A percentile compares a stretch with the other conserved stretches of the same genome.
Evolutionary conservation across 139 green algal species (phyloP).

Genomic region (Diplosphaera chodatii): DNA sequence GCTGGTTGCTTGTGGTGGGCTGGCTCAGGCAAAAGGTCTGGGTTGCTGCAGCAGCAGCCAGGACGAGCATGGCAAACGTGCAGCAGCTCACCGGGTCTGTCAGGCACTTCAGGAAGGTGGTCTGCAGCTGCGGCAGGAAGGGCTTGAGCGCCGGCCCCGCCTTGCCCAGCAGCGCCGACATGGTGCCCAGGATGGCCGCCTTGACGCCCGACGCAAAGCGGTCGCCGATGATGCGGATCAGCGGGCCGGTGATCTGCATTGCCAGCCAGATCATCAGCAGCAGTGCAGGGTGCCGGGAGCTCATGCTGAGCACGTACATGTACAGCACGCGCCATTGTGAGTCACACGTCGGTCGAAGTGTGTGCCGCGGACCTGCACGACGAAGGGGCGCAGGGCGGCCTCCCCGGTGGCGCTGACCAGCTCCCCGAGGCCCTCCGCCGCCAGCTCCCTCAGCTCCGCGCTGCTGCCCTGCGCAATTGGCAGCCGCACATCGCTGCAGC

Average conservation of each 20-base stretch:
- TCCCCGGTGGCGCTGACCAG: conserved; percentile 76
- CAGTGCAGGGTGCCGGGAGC: background rate
- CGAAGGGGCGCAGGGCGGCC: conserved; percentile 78
- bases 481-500: no score
- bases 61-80: no score
- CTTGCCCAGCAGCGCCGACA: conserved; percentile 81
- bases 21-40: no score
- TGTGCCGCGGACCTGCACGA: conserved; percentile 73
- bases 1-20: no score
- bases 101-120: conserved; percentile 96
- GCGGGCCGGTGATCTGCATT: conserved; percentile 60
- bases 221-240: conserved; percentile 95
- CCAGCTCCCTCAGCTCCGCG: conserved; percentile 75
- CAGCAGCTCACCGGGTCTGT: conserved; percentile 55
- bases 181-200: conserved; percentile 81
- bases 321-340: no score
- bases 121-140: conserved; percentile 97
- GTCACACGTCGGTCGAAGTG: background rate
- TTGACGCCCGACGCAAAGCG: conserved; percentile 66
- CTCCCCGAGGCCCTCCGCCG: conserved; percentile 86
- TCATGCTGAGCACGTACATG: no score
- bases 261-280: background rate
- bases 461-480: conserved; percentile 64
- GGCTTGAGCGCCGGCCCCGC: conserved; percentile 82
- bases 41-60: no score